Conservation (phyloP, 2,329 filamentous ascomycete species). For the Alternaria sp. region DNA sequence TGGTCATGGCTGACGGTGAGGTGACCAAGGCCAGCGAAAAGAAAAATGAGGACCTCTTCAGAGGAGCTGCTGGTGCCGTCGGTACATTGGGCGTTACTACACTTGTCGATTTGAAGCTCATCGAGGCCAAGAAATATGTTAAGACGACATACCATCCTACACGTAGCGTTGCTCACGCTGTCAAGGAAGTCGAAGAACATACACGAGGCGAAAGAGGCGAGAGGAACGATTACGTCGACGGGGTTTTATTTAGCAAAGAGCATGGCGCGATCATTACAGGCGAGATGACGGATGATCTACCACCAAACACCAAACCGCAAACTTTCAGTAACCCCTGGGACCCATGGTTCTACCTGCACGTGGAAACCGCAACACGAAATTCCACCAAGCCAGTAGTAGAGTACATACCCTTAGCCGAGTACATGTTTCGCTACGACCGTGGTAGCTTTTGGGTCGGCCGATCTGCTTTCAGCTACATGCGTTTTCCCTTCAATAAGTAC, state of each 20-base stretch:
- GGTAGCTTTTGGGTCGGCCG: slow-evolving; percentile 73
- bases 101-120: slow-evolving; percentile 60
- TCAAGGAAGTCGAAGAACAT: slow-evolving; percentile 52
- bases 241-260: slow-evolving; percentile 58
- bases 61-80: slow-evolving; percentile 70
- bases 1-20: slow-evolving; percentile 69
- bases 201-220: slow-evolving; percentile 47
- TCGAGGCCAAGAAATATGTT: slow-evolving; percentile 58
- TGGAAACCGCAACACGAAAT: slow-evolving; percentile 51
- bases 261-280: slow-evolving; percentile 57
- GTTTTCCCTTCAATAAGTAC: slow-evolving; percentile 69
- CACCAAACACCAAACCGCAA: slow-evolving; percentile 38
- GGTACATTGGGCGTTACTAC: slow-evolving; percentile 74
- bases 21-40: slow-evolving; percentile 63
- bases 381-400: slow-evolving; percentile 55
- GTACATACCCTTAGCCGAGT: slow-evolving; percentile 69
- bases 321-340: slow-evolving; percentile 57
- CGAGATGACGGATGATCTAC: slow-evolving; percentile 52
- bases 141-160: slow-evolving; percentile 60
- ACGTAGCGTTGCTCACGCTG: slow-evolving; percentile 53
- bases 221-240: slow-evolving; percentile 59
- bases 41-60: slow-evolving; percentile 68
- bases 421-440: slow-evolving; percentile 75
- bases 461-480: slow-evolving; percentile 71
- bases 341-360: slow-evolving; percentile 62